A percentile compares a stretch with the other conserved stretches of the same genome.
phyloP scores from a whole-genome alignment of 2,329 filamentous ascomycete genomes.

The Huntiella moniliformis region DNA sequence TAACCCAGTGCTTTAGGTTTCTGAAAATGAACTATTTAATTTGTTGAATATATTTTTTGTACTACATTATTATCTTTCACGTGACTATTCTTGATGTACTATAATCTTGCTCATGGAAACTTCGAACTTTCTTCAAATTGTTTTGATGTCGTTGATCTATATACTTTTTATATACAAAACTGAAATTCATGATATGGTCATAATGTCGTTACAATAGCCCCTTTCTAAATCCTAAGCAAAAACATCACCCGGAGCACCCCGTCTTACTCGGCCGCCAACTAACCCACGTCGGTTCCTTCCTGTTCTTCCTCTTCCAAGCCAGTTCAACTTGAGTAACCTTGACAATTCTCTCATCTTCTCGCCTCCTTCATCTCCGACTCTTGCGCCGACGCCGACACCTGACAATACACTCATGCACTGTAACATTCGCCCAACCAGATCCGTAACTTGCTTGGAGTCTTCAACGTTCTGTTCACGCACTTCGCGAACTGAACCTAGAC shows the following conservation, averaged over 20 bases:
- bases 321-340: constrained; percentile 84
- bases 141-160: not conserved
- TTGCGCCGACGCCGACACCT: constrained; percentile 39
- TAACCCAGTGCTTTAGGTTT: constrained; percentile 1
- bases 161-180: too few relatives aligned
- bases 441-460: constrained; percentile 65
- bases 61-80: constrained; percentile 8
- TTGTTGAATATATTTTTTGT: not conserved
- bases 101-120: too few relatives aligned
- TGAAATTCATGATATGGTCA: too few relatives aligned
- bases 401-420: constrained; percentile 89
- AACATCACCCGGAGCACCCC: constrained; percentile 20
- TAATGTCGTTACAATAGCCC: too few relatives aligned
- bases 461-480: constrained; percentile 41
- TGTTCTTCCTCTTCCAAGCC: constrained; percentile 77
- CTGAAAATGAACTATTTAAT: constrained; percentile 15
- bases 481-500: constrained; percentile 15
- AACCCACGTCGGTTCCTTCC: constrained; percentile 80
- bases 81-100: constrained; percentile 15
- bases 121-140: constrained; percentile 17
- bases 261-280: constrained; percentile 46
- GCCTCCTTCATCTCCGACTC: constrained; percentile 44
- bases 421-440: constrained; percentile 86
- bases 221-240: too few relatives aligned
- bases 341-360: constrained; percentile 67